Base-by-base conservation (phyloP, 176 grass and related monocot genomes). In the Hsuehochloa calcarea region DNA sequence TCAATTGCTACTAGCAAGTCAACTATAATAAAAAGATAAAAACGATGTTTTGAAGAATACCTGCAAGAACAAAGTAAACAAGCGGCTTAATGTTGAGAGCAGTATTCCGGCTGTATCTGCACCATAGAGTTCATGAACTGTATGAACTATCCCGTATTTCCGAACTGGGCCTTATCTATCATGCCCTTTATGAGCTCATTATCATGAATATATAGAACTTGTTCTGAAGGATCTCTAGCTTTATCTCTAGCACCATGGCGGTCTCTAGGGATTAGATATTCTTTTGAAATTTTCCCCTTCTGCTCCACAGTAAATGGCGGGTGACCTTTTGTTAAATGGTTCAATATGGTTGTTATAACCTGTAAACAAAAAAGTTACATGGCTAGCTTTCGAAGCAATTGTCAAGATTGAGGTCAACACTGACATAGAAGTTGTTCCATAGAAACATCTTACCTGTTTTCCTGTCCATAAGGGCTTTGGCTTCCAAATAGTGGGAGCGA, bases 21-120 rank as follows among this genome's bases (percentile, higher is more conserved):
- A 80, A 19, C 10, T 6, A 75, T 4, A 84, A n/a, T 71, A 31
- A 80, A 66, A 84, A 82, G 19, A 65, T 73, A 23, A n/a, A 34
- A 60, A 46, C 3, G 14, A 66, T 79, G 56, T 54, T 63, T 74
- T 9, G 20, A 78, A 68, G 10, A 4, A 88, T 25, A 98, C 96
- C 96, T 98, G 96, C 80, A 98, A 83, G 73, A 93, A 95, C 29
- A 94, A 68, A 20, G 93, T 98, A 92, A 98, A 98, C 80, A 98
- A 86, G 29, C 96, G 93, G 62, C 96, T 98, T 75, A 98, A 95
- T 59, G 90, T 65, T 5, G 95, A 98, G 56, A 98, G 91, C 65
- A 98, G 70, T 78, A 84, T 71, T 82, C 96, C 96, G 72, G 96
- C 89, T 47, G 70, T 78, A 83, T 95, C 91, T 69, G 96, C 76